Conservation (phyloP, 306 rosid genomes). For the Parietaria judaica region DNA sequence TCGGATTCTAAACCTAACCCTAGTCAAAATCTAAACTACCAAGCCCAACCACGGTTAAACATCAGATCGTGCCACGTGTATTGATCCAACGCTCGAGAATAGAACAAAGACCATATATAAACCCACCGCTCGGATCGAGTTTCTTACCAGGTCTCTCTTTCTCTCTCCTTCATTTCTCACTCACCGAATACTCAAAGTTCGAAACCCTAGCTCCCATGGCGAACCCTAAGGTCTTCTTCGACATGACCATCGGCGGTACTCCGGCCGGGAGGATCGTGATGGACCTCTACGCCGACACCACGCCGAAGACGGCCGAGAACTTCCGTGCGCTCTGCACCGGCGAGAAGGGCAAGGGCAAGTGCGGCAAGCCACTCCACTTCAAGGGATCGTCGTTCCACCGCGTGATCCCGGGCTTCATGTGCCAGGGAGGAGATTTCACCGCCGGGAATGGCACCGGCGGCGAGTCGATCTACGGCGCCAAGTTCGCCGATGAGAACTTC, state of each 20-base stretch:
- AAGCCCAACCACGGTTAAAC: constrained; percentile 41
- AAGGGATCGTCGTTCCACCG: constrained; percentile 85
- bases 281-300: constrained; percentile 75
- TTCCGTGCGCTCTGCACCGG: constrained; percentile 97
- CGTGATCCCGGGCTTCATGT: constrained; percentile 87
- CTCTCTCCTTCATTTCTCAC: background rate
- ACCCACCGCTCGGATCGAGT: background rate
- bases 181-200: background rate
- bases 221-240: constrained; percentile 76
- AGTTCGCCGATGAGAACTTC: constrained; percentile 93
- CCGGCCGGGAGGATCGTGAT: constrained; percentile 64
- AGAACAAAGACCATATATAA: constrained; percentile 25
- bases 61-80: constrained; percentile 29
- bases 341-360: constrained; percentile 73
- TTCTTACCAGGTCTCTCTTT: constrained; percentile 3
- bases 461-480: constrained; percentile 84
- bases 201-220: constrained; percentile 19
- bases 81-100: constrained; percentile 31
- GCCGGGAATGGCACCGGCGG: constrained; percentile 93
- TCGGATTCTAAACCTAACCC: constrained; percentile 37
- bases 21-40: constrained; percentile 24
- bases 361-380: constrained; percentile 79
- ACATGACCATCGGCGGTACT: constrained; percentile 56
- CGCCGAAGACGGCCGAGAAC: constrained; percentile 80
- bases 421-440: constrained; percentile 96